Evolutionary conservation across 2,329 filamentous ascomycete species (phyloP).

Genomic region (Fusarium piperis): DNA sequence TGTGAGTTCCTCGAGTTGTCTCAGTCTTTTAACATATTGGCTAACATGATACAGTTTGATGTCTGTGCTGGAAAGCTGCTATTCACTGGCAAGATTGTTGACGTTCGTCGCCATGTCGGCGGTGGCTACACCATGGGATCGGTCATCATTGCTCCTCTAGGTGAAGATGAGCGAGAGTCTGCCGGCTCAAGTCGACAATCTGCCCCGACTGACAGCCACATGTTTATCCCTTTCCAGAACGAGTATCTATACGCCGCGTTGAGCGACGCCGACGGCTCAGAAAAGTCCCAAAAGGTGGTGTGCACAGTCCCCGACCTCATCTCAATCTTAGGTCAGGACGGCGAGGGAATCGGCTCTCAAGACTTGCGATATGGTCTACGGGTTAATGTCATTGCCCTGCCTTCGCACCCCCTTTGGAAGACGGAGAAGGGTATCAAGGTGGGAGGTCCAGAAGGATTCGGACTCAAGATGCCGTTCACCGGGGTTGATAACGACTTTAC

Average conservation of each 20-base stretch:
- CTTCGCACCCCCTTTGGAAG: slow-evolving; percentile 62
- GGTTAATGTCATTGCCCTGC: slow-evolving; percentile 60
- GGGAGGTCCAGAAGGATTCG: slow-evolving; percentile 49
- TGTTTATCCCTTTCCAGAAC: slow-evolving; percentile 55
- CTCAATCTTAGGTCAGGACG: slow-evolving; percentile 53
- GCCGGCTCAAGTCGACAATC: slow-evolving; percentile 20
- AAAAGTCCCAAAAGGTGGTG: slow-evolving; percentile 43
- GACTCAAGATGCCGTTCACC: slow-evolving; percentile 43
- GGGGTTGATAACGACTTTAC: slow-evolving; percentile 50
- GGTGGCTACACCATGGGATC: slow-evolving; percentile 55
- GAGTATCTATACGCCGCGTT: slow-evolving; percentile 52
- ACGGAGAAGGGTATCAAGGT: slow-evolving; percentile 47
- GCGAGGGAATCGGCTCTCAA: slow-evolving; percentile 60
- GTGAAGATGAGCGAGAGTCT: slow-evolving; percentile 44
- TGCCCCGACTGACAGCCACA: slow-evolving; percentile 39
- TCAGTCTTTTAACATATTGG: not conserved
- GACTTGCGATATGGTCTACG: slow-evolving; percentile 62
- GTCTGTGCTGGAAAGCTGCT: slow-evolving; percentile 48
- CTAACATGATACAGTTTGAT: slow-evolving; percentile 29
- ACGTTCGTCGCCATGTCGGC: slow-evolving; percentile 50
- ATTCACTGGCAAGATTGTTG: slow-evolving; percentile 53
- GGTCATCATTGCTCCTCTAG: slow-evolving; percentile 47
- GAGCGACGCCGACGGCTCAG: slow-evolving; percentile 44
- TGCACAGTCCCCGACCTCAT: slow-evolving; percentile 51
- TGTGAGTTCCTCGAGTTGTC: slow-evolving; percentile 1